Evolutionary conservation across 2,329 filamentous ascomycete genomes (phyloP).

Genomic region (Trichoderma sp.): DNA sequence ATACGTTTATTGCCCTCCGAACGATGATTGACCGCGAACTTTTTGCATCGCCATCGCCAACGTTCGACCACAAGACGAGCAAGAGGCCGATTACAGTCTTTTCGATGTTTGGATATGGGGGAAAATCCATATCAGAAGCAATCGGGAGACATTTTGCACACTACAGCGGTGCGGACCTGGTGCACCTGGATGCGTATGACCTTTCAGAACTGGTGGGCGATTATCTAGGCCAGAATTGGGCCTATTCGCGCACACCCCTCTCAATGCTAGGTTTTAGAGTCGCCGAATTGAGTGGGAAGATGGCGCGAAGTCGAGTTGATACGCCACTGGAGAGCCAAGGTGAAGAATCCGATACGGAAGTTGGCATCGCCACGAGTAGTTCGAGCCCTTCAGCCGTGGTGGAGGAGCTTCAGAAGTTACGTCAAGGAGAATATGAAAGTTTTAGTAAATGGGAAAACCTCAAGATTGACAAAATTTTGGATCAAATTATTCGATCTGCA

Average conservation of each 20-base stretch:
- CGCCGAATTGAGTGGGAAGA: conserved; percentile 56
- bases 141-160: conserved; percentile 66
- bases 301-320: conserved; percentile 49
- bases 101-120: conserved; percentile 43
- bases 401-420: conserved; percentile 48
- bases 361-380: conserved; percentile 36
- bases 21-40: conserved; percentile 37
- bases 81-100: conserved; percentile 45
- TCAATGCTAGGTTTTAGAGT: conserved; percentile 60
- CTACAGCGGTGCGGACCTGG: conserved; percentile 64
- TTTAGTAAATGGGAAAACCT: conserved; percentile 60
- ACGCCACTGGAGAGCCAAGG: conserved; percentile 37
- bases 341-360: conserved; percentile 40
- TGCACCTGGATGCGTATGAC: conserved; percentile 69
- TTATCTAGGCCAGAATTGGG: conserved; percentile 66
- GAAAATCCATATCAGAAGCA: conserved; percentile 42
- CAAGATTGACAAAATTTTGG: conserved; percentile 60
- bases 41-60: conserved; percentile 32
- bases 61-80: conserved; percentile 37
- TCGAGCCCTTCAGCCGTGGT: conserved; percentile 38
- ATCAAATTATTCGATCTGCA: conserved; percentile 56
- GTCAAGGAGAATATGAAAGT: conserved; percentile 41
- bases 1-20: conserved; percentile 38
- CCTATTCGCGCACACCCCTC: conserved; percentile 49
- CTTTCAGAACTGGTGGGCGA: conserved; percentile 69